Conservation (phyloP, 495 filamentous ascomycete genomes). For the Neurospora sp. region DNA sequence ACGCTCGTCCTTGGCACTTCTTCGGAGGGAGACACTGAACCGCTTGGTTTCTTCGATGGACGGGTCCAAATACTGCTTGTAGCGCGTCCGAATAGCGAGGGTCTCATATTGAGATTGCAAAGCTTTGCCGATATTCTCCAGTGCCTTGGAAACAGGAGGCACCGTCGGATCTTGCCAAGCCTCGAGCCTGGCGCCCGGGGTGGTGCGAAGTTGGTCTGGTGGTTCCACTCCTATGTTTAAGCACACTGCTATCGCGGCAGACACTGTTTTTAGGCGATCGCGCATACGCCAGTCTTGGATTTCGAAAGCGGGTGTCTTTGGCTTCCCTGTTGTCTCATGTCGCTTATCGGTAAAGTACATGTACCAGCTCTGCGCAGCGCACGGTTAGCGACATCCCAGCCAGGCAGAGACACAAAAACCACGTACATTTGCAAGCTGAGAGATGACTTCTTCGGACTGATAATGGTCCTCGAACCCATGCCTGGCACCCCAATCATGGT, state of each 20-base stretch:
- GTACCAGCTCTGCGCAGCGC: conserved; percentile 64
- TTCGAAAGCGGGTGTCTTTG: conserved; percentile 47
- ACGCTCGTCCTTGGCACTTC: conserved; percentile 90
- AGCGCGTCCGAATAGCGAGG: conserved; percentile 83
- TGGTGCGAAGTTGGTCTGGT: conserved; percentile 88
- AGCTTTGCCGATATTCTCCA: conserved; percentile 92
- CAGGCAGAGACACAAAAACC: conserved; percentile 11
- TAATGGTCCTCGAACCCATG: conserved; percentile 66
- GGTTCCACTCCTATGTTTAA: conserved; percentile 97
- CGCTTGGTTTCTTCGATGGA: conserved; percentile 95
- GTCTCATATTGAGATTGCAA: conserved; percentile 93
- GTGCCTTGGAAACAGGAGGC: conserved; percentile 68
- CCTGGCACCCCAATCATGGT: conserved; percentile 43
- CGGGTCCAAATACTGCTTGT: conserved; percentile 93
- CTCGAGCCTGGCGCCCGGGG: conserved; percentile 83
- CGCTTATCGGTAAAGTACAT: conserved; percentile 99
- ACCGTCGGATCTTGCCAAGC: conserved; percentile 92
- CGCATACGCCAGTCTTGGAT: conserved; percentile 95
- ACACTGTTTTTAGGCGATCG: conserved; percentile 92
- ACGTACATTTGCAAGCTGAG: conserved; percentile 45
- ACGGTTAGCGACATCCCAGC: conserved; percentile 5
- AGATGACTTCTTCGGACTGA: conserved; percentile 53
- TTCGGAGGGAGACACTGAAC: conserved; percentile 78
- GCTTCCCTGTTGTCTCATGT: conserved; percentile 92
- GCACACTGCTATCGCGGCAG: conserved; percentile 85